These are phyloP conservation scores for Radiomyces spectabilis DNA, from an alignment of 192 early-diverging fungal genomes.

Conservation along the genomic window DNA sequence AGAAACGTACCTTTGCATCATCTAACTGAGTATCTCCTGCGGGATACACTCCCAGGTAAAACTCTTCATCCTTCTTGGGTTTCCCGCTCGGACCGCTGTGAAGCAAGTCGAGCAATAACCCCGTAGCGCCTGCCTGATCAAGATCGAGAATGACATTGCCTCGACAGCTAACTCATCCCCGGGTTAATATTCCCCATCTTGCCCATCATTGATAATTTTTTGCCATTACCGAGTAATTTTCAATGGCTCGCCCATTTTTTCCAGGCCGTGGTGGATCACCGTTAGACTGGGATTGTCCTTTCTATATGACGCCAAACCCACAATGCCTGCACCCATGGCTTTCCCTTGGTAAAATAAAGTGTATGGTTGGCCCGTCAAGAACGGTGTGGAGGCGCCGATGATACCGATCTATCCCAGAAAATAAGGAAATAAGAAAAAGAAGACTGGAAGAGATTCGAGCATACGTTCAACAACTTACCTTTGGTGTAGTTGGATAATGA, in stretches of 20 bases:
- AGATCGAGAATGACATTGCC: constrained; percentile 53
- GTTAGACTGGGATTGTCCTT: neutral
- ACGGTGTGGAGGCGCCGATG: constrained; percentile 44
- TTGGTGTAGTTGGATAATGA: constrained; percentile 28
- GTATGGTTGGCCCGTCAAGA: constrained; percentile 41
- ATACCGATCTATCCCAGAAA: constrained; percentile 25
- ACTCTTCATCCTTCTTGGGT: constrained; percentile 45
- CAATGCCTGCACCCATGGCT: constrained; percentile 32
- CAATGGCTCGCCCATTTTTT: constrained; percentile 35
- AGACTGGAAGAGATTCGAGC: too few relatives aligned
- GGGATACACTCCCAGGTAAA: constrained; percentile 38
- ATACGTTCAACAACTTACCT: constrained; percentile 11
- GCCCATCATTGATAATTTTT: neutral
- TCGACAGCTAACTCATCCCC: constrained; percentile 20
- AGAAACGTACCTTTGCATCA: neutral
- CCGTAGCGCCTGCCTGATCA: constrained; percentile 39
- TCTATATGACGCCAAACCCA: constrained; percentile 34
- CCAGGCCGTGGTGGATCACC: constrained; percentile 32
- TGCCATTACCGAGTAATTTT: constrained; percentile 38
- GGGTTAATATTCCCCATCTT: too few relatives aligned
- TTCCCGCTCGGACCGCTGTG: constrained; percentile 12
- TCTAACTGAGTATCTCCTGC: neutral
- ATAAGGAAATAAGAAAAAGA: neutral
- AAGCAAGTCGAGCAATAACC: constrained; percentile 36
- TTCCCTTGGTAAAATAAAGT: constrained; percentile 40